Evolutionary conservation across 441 rosid genomes (phyloP).

Genomic region (Capsella rubella): DNA sequence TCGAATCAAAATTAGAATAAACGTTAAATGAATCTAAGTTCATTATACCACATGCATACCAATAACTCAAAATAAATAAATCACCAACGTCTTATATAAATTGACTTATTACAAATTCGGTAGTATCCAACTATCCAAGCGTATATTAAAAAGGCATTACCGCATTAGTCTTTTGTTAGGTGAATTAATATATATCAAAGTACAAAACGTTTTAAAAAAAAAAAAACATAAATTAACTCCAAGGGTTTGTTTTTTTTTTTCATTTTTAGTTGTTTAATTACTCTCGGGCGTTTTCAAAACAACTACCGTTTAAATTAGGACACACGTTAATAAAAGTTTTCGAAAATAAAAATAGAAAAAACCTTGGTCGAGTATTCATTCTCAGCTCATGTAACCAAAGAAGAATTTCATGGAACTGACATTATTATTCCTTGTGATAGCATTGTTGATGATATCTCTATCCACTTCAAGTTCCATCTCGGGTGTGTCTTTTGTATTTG

Average conservation of each 20-base stretch:
- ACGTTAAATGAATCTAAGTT: no score
- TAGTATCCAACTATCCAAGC: no score
- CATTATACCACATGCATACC: no score
- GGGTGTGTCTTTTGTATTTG: constrained; percentile 4
- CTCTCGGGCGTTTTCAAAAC: constrained; percentile 2
- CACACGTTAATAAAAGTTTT: not conserved
- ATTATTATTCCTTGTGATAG: constrained; percentile 10
- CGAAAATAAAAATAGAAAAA: no score
- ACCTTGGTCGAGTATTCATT: no score
- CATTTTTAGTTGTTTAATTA: not conserved
- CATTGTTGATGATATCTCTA: constrained; percentile 12
- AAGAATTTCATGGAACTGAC: constrained; percentile 22
- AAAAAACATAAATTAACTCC: not conserved
- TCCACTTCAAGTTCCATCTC: constrained; percentile 25
- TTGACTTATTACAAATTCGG: no score
- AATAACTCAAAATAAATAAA: no score
- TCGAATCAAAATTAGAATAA: no score
- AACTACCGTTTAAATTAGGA: constrained; percentile 14
- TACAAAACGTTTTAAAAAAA: not conserved
- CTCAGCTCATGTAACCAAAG: not conserved
- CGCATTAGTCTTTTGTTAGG: no score
- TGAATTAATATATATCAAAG: no score
- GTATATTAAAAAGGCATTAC: no score
- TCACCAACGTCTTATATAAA: no score
- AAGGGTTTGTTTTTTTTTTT: not conserved